These are phyloP conservation scores for Erythrophleum ivorense DNA, from an alignment of 331 rosid species.

Conservation along the genomic window DNA sequence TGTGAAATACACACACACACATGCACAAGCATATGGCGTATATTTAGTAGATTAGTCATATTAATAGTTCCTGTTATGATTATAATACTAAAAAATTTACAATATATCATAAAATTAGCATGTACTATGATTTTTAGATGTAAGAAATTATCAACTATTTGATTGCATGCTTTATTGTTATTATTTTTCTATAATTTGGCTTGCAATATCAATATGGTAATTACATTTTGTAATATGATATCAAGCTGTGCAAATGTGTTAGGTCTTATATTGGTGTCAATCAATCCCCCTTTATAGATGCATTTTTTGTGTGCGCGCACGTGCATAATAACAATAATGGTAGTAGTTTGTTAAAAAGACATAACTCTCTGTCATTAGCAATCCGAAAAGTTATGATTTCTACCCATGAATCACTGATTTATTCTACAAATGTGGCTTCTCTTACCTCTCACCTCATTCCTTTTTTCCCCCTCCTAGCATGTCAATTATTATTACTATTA, in stretches of 20 bases:
- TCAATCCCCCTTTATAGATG: too few relatives aligned
- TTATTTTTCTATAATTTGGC: background rate
- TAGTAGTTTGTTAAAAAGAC: background rate
- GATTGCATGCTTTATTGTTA: background rate
- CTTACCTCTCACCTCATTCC: background rate
- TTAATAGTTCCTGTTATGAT: background rate
- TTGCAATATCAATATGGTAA: background rate
- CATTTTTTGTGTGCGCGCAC: background rate
- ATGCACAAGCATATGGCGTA: background rate
- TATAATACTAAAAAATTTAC: background rate
- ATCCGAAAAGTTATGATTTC: background rate
- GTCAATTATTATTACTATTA: background rate
- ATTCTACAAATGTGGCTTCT: constrained; percentile 6
- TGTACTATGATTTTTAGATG: background rate
- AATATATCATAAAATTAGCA: background rate
- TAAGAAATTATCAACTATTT: background rate
- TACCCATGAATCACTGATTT: constrained; percentile 2
- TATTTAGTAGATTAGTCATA: background rate
- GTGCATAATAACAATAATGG: background rate
- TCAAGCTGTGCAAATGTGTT: background rate
- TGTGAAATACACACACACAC: background rate
- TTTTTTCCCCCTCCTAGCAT: background rate
- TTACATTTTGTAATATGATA: background rate
- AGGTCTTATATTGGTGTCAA: background rate
- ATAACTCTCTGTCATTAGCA: background rate